phyloP scores from a whole-genome alignment of 805 yeast genomes.

The Hanseniaspora thailandica region DNA sequence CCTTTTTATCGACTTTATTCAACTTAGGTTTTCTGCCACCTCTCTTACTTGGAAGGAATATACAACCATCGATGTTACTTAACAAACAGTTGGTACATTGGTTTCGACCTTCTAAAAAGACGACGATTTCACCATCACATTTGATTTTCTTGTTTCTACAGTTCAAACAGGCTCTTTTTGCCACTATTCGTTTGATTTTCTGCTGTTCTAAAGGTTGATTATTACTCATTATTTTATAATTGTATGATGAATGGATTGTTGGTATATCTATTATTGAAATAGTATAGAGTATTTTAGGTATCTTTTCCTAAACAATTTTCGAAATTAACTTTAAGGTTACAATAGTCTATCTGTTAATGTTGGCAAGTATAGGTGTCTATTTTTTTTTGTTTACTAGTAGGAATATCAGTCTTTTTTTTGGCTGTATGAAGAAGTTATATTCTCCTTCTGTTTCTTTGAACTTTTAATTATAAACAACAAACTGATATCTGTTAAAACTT shows the following conservation, averaged over 20 bases:
- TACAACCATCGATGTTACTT: constrained; percentile 36
- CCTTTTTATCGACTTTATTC: neutral
- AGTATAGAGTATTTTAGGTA: too few relatives aligned
- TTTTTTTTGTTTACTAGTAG: neutral
- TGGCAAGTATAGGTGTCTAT: neutral
- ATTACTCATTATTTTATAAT: too few relatives aligned
- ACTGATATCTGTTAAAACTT: too few relatives aligned
- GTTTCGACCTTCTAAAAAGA: constrained; percentile 20
- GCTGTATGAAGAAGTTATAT: too few relatives aligned
- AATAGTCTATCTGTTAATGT: neutral
- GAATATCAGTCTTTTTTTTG: too few relatives aligned
- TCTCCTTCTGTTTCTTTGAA: too few relatives aligned
- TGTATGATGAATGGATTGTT: too few relatives aligned
- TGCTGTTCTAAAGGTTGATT: neutral
- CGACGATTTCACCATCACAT: constrained; percentile 47
- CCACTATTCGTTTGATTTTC: constrained; percentile 29
- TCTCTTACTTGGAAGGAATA: constrained; percentile 44
- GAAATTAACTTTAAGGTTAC: neutral
- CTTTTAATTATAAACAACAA: too few relatives aligned
- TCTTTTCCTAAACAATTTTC: too few relatives aligned
- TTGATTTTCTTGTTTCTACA: constrained; percentile 56
- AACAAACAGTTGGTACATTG: constrained; percentile 41
- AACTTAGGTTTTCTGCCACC: constrained; percentile 40
- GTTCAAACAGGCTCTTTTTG: constrained; percentile 49
- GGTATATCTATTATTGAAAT: too few relatives aligned